A percentile compares a stretch with the other conserved stretches of the same genome.
phyloP scores from a whole-genome alignment of 371 early-diverging fungal genomes.

The Saksenaea oblongispora region DNA sequence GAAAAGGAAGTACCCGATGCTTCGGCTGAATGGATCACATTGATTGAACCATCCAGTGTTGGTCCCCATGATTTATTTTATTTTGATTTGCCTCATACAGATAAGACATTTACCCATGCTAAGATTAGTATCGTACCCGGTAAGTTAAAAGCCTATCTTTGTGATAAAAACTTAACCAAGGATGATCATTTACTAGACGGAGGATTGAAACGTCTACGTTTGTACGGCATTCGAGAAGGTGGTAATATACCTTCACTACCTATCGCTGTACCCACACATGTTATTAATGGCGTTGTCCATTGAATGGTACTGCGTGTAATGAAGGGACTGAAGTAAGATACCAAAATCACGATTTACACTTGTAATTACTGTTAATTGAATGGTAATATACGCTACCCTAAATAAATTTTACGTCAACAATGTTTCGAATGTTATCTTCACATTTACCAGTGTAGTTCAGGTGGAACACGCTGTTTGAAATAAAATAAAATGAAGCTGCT shows the following conservation, averaged over 20 bases:
- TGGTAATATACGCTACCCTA: too few relatives aligned
- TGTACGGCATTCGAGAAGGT: slow-evolving; percentile 46
- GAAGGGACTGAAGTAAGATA: too few relatives aligned
- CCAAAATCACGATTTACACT: too few relatives aligned
- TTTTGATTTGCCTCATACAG: slow-evolving; percentile 59
- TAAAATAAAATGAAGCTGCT: too few relatives aligned
- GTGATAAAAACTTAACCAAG: not conserved
- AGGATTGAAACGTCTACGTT: slow-evolving; percentile 76
- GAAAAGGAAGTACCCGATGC: slow-evolving; percentile 44
- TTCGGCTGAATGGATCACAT: slow-evolving; percentile 52
- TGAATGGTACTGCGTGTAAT: too few relatives aligned
- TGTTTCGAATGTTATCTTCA: too few relatives aligned
- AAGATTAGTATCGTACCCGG: slow-evolving; percentile 69
- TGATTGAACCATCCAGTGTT: slow-evolving; percentile 41
- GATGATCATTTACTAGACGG: slow-evolving; percentile 50
- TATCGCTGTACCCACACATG: slow-evolving; percentile 11
- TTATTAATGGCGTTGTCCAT: slow-evolving; percentile 13
- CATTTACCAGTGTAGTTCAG: too few relatives aligned
- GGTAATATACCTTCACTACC: slow-evolving; percentile 36
- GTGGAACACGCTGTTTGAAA: too few relatives aligned
- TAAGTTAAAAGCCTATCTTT: too few relatives aligned
- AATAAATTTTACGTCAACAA: too few relatives aligned
- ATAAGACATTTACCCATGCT: slow-evolving; percentile 64
- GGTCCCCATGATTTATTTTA: slow-evolving; percentile 71
- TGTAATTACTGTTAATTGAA: too few relatives aligned